Evolutionary conservation across 768 basidiomycete species (phyloP), one percentile per base, ranked within the genome.

Genomic region (Hebeloma cylindrosporum): DNA sequence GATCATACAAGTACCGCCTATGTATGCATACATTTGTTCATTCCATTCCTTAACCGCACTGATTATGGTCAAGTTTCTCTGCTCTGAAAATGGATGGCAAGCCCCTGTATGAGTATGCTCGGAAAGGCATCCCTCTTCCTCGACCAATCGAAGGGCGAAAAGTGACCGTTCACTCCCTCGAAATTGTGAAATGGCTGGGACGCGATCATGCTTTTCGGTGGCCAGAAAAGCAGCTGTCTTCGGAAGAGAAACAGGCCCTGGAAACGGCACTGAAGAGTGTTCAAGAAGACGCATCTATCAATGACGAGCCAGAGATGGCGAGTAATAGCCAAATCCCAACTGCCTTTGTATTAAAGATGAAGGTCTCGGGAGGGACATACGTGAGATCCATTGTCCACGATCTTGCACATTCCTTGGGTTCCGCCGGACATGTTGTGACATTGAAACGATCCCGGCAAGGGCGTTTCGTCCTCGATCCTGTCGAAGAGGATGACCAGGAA

Each of bases 21-120:
- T 99, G 95, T 95, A 52, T 34, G 70, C 13, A 58, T 70, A n/a
- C 48, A 45, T 13, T 23, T 23, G 27, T 10, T 44, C 20, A 31
- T 28, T 40, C 36, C 38, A 37, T 23, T 40, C 40, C 18, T 32
- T 28, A 16, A 16, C 17, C 34, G 18, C n/a, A 13, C 14, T 25
- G 26, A 40, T 21, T 43, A 40, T 32, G 32, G 11, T 20, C 11
- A 60, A 97, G 95, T 60, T 99, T 94, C 67, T 98, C 96, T 7
- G 96, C 96, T 2, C 74, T 98, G 26, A 98, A 98, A 66, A 98
- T 98, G 94, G 93, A 98, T 53, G 96, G 96, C 1, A 90, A 79
- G 63, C 92, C 92, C 0, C 64, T 98, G 26, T 92, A 98, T 62
- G 94, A 98, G 56, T 99, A 98, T 60, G 96, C 96, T 14, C 82